Conservation (phyloP, 805 yeast genomes). For the Yamadazyma tumulicola region DNA sequence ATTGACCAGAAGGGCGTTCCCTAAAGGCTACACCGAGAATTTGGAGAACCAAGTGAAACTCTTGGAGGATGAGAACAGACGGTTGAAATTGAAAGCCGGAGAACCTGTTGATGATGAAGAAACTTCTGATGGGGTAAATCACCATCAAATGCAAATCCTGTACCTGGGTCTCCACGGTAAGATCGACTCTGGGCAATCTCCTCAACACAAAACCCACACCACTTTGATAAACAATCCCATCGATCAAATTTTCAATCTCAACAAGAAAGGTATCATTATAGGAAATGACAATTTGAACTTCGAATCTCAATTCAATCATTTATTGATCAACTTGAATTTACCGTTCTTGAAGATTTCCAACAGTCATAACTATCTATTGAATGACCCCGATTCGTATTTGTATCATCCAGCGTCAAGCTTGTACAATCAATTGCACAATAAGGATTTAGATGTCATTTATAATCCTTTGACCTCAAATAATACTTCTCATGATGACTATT, state of each 20-base stretch:
- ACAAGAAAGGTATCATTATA: slow-evolving; percentile 40
- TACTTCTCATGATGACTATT: slow-evolving; percentile 16
- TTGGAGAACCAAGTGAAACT: slow-evolving; percentile 60
- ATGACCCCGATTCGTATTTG: slow-evolving; percentile 41
- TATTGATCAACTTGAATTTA: slow-evolving; percentile 39
- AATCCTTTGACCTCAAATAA: slow-evolving; percentile 35
- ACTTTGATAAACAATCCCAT: slow-evolving; percentile 37
- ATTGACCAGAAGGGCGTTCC: slow-evolving; percentile 71
- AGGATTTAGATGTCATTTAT: slow-evolving; percentile 36
- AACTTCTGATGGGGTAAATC: background rate
- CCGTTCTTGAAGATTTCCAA: slow-evolving; percentile 44
- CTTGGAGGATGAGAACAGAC: slow-evolving; percentile 54
- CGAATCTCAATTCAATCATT: slow-evolving; percentile 43
- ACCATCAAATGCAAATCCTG: slow-evolving; percentile 1
- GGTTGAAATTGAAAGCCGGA: slow-evolving; percentile 29
- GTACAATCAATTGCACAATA: slow-evolving; percentile 33
- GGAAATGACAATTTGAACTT: slow-evolving; percentile 45
- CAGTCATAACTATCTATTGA: slow-evolving; percentile 38
- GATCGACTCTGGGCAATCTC: slow-evolving; percentile 11
- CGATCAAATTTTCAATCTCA: slow-evolving; percentile 43
- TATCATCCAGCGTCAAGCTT: slow-evolving; percentile 38
- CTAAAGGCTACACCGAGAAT: slow-evolving; percentile 77
- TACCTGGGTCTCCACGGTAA: too few relatives aligned
- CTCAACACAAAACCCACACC: slow-evolving; percentile 1
- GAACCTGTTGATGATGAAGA: slow-evolving; percentile 4